These are phyloP conservation scores for Arthrinium phaeospermum DNA, from an alignment of 2,329 filamentous ascomycete species.

Conservation along the genomic window DNA sequence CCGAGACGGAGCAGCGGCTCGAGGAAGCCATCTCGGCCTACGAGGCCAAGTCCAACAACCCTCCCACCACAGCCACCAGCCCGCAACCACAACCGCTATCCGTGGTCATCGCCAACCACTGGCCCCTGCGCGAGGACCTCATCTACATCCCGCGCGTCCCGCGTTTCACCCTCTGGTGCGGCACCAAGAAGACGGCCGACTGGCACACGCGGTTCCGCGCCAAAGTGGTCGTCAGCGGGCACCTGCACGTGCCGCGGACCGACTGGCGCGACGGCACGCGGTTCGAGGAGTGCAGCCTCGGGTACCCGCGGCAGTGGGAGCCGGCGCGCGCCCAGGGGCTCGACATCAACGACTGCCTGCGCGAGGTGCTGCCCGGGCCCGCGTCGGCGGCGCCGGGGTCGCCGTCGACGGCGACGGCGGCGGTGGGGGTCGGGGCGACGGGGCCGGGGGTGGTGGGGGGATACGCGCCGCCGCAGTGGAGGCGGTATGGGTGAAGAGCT, in stretches of 20 bases:
- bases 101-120: slow-evolving; percentile 44
- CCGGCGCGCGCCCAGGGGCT: slow-evolving; percentile 35
- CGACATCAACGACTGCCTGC: slow-evolving; percentile 41
- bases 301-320: slow-evolving; percentile 46
- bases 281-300: slow-evolving; percentile 45
- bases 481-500: not conserved
- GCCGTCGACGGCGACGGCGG: slow-evolving; percentile 29
- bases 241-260: slow-evolving; percentile 45
- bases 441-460: slow-evolving; percentile 18
- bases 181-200: slow-evolving; percentile 42
- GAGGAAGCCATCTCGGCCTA: slow-evolving; percentile 29
- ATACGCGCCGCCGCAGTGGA: slow-evolving; percentile 9
- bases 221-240: slow-evolving; percentile 43
- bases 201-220: slow-evolving; percentile 43
- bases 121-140: slow-evolving; percentile 44
- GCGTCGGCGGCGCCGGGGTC: not conserved
- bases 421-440: slow-evolving; percentile 35
- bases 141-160: slow-evolving; percentile 42
- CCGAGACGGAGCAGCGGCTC: slow-evolving; percentile 36
- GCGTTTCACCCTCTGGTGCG: slow-evolving; percentile 46
- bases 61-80: not conserved
- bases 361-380: slow-evolving; percentile 42
- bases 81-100: slow-evolving; percentile 27
- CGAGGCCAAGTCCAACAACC: not conserved
- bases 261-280: slow-evolving; percentile 45